A percentile compares a stretch with the other conserved stretches of the same genome.
These are phyloP conservation scores for Peterozyma xylosa DNA, from an alignment of 805 yeast species.

Conservation along the genomic window DNA sequence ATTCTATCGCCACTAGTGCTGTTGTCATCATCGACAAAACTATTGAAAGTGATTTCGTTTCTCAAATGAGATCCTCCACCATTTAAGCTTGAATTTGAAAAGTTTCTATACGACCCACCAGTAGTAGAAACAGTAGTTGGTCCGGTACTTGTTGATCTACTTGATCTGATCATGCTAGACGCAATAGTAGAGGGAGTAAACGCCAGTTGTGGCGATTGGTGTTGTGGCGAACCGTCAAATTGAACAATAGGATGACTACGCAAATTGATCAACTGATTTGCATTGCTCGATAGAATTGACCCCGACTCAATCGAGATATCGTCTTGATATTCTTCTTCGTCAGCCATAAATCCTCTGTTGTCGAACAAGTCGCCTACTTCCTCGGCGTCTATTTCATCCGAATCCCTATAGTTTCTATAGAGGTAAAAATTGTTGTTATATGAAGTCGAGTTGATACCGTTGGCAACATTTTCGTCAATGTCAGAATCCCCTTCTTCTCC, in stretches of 20 bases:
- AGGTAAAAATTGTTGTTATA: slow-evolving; percentile 6
- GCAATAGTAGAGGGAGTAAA: background rate
- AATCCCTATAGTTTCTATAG: slow-evolving; percentile 5
- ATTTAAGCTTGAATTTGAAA: background rate
- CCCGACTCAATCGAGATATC: slow-evolving; percentile 21
- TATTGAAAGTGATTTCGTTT: slow-evolving; percentile 7
- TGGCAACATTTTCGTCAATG: slow-evolving; percentile 16
- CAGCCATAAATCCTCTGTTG: slow-evolving; percentile 24
- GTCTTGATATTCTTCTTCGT: slow-evolving; percentile 27
- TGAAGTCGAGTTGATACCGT: slow-evolving; percentile 8
- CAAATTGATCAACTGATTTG: background rate
- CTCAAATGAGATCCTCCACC: background rate
- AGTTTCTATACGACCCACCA: background rate
- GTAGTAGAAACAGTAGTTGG: background rate
- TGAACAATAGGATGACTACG: background rate
- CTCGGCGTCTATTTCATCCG: background rate
- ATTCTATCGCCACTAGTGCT: background rate
- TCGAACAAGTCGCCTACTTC: slow-evolving; percentile 1
- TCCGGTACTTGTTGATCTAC: background rate
- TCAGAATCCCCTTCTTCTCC: slow-evolving; percentile 21
- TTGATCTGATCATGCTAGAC: background rate
- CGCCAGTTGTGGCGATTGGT: too few species aligned
- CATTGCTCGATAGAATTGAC: background rate
- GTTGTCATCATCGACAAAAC: slow-evolving; percentile 3
- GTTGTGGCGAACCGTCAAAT: too few species aligned